phyloP scores from a whole-genome alignment of 495 filamentous ascomycete genomes.

The Cairneyella variabilis region DNA sequence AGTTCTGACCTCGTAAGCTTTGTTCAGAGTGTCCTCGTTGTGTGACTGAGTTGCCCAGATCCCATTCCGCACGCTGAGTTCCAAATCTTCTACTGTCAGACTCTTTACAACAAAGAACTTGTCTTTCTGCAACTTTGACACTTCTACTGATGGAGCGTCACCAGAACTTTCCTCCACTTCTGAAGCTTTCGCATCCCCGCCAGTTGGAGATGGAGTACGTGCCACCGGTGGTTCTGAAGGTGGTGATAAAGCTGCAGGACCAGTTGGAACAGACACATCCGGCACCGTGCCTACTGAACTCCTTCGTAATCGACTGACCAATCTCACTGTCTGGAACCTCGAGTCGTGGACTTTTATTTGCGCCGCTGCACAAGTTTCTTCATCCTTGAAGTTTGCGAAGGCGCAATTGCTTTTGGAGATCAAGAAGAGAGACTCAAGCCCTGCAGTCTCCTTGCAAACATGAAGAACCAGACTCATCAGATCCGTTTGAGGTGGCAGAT shows the following conservation, averaged over 20 bases:
- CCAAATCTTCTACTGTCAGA: slow-evolving; percentile 89
- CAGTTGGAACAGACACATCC: slow-evolving; percentile 49
- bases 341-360: slow-evolving; percentile 88
- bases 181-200: slow-evolving; percentile 19
- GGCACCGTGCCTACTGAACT: slow-evolving; percentile 47
- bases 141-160: slow-evolving; percentile 13
- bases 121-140: slow-evolving; percentile 42
- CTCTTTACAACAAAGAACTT: slow-evolving; percentile 94
- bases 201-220: slow-evolving; percentile 18
- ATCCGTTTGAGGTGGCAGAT: slow-evolving; percentile 77
- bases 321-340: slow-evolving; percentile 76
- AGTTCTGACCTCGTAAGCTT: slow-evolving; percentile 76
- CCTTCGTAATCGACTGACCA: slow-evolving; percentile 89
- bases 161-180: slow-evolving; percentile 19
- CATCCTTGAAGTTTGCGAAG: slow-evolving; percentile 93
- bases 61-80: slow-evolving; percentile 79
- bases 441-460: slow-evolving; percentile 73
- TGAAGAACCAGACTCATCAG: slow-evolving; percentile 83
- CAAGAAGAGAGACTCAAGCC: slow-evolving; percentile 86
- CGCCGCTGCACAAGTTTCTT: slow-evolving; percentile 69
- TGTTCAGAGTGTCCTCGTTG: slow-evolving; percentile 80
- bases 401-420: slow-evolving; percentile 98
- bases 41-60: slow-evolving; percentile 95
- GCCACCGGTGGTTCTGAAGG: slow-evolving; percentile 18
- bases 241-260: slow-evolving; percentile 40